These are phyloP conservation scores for Ascoidea tarda DNA, from an alignment of 805 yeast genomes.

Conservation along the genomic window DNA sequence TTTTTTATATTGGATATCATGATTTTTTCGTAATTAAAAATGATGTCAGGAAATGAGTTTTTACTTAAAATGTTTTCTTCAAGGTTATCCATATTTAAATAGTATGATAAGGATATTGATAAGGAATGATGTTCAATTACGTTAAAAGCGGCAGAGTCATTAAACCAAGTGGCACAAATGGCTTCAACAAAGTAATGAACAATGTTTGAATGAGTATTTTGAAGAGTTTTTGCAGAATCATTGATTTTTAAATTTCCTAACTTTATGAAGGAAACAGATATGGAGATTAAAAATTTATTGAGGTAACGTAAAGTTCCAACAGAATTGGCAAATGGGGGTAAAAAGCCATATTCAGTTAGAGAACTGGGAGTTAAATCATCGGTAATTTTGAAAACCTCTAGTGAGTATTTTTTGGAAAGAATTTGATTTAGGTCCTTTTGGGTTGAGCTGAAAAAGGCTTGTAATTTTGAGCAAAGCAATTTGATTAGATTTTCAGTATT, in stretches of 20 bases:
- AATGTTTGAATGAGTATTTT: slow-evolving; percentile 21
- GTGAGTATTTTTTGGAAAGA: slow-evolving; percentile 4
- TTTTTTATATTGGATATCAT: slow-evolving; percentile 19
- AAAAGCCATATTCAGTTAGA: slow-evolving; percentile 27
- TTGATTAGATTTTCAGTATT: slow-evolving; percentile 26
- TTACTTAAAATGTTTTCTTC: slow-evolving; percentile 18
- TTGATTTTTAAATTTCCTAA: slow-evolving; percentile 29
- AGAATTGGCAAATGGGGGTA: slow-evolving; percentile 55
- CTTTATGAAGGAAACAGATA: slow-evolving; percentile 27
- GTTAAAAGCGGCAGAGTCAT: slow-evolving; percentile 27
- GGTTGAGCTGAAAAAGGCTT: slow-evolving; percentile 20
- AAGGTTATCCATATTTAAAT: slow-evolving; percentile 6
- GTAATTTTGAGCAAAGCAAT: slow-evolving; percentile 17
- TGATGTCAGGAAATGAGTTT: slow-evolving; percentile 23
- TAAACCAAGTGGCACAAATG: slow-evolving; percentile 34
- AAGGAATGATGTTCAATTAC: slow-evolving; percentile 19
- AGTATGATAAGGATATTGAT: slow-evolving; percentile 15
- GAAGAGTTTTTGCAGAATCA: slow-evolving; percentile 21
- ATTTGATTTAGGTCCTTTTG: slow-evolving; percentile 11
- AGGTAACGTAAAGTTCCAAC: slow-evolving; percentile 41
- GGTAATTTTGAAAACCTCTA: slow-evolving; percentile 14
- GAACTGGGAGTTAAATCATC: slow-evolving; percentile 7
- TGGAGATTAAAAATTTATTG: slow-evolving; percentile 28
- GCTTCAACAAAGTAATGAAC: slow-evolving; percentile 31
- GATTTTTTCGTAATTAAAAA: slow-evolving; percentile 23